Conservation (phyloP, 2,329 filamentous ascomycete genomes). For the Claviceps monticola region DNA sequence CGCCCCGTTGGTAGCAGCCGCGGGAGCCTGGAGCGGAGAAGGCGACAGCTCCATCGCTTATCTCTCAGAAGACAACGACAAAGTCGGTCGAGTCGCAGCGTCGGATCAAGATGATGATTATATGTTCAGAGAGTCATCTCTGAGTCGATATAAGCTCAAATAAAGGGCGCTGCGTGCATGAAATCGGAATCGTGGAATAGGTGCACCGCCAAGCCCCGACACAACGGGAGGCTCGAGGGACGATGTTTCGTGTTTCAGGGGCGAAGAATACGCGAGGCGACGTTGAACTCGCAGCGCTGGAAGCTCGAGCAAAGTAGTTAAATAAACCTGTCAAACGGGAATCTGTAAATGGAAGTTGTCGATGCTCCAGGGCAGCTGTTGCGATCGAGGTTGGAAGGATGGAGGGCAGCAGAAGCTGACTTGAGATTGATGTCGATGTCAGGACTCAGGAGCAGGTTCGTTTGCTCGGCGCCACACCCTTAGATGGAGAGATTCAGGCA, state of each 20-base stretch:
- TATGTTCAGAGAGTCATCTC: slow-evolving; percentile 2
- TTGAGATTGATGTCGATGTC: slow-evolving; percentile 1
- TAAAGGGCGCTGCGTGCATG: not conserved
- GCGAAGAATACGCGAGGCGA: not conserved
- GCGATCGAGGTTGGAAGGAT: not conserved
- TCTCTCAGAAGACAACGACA: slow-evolving; percentile 5
- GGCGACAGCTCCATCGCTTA: slow-evolving; percentile 39
- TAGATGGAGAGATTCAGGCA: slow-evolving; percentile 2
- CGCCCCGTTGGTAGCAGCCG: slow-evolving; percentile 22
- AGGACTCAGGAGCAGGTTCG: not conserved
- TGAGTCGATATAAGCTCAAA: not conserved
- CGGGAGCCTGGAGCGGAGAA: slow-evolving; percentile 27
- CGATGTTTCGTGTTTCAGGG: not conserved
- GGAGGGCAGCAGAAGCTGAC: not conserved
- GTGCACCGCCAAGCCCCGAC: not conserved
- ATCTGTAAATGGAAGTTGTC: not conserved
- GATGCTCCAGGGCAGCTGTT: not conserved
- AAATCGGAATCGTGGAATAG: not conserved
- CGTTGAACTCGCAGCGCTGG: not conserved
- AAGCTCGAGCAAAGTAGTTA: not conserved
- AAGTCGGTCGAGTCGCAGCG: not conserved
- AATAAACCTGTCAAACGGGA: not conserved
- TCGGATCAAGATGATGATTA: not conserved
- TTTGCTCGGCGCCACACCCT: not conserved
- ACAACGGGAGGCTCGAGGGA: not conserved